A percentile compares a stretch with the other conserved stretches of the same genome.
Conservation (phyloP, 192 early-diverging fungal species). For the Lunasporangiospora selenospora region DNA sequence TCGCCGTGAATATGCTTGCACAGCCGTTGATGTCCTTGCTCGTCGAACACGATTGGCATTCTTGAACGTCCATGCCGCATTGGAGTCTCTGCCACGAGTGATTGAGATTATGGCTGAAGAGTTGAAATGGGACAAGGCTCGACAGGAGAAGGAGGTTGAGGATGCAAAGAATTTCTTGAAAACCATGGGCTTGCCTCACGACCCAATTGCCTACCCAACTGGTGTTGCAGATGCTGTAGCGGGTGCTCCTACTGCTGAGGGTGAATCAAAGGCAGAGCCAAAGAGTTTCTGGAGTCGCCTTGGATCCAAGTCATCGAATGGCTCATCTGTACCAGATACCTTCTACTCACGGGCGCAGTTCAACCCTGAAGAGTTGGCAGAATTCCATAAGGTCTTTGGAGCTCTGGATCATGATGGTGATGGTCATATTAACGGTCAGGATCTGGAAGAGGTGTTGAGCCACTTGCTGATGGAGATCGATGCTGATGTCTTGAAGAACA, state of each 20-base stretch:
- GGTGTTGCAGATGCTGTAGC: conserved; percentile 33
- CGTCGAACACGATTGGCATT: conserved; percentile 92
- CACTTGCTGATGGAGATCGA: conserved; percentile 60
- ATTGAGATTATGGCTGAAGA: conserved; percentile 93
- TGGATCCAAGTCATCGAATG: conserved; percentile 19
- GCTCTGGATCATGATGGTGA: conserved; percentile 60
- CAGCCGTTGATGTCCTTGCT: conserved; percentile 92
- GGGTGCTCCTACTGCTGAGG: conserved; percentile 4
- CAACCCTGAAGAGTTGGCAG: conserved; percentile 64
- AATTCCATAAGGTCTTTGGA: conserved; percentile 63
- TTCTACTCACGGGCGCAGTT: conserved; percentile 65
- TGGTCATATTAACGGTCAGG: conserved; percentile 61
- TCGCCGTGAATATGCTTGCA: conserved; percentile 91
- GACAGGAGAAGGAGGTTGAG: conserved; percentile 72
- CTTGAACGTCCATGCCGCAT: conserved; percentile 90
- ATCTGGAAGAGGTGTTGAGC: conserved; percentile 59
- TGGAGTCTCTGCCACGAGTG: conserved; percentile 84
- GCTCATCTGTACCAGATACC: conserved; percentile 40
- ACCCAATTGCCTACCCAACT: conserved; percentile 48
- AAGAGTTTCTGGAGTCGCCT: conserved; percentile 34
- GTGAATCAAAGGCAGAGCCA: conserved; percentile 4
- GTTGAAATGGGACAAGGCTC: conserved; percentile 75
- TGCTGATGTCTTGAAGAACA: conserved; percentile 53
- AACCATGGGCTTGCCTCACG: conserved; percentile 88
- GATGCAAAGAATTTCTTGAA: conserved; percentile 79